phyloP scores from a whole-genome alignment of 441 rosid species.

The Croton setiger region DNA sequence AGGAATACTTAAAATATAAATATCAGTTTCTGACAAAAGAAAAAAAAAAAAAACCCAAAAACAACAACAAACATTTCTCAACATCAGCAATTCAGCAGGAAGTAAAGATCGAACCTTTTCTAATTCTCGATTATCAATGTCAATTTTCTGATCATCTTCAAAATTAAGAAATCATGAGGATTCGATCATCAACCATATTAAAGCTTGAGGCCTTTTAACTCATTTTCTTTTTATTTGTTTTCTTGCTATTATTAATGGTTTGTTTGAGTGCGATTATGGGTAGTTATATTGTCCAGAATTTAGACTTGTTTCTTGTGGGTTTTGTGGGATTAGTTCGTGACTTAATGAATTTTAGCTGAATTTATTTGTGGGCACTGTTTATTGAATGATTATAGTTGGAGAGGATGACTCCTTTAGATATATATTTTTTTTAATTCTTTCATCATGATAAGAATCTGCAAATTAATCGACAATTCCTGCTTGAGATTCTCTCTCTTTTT shows the following conservation, averaged over 20 bases:
- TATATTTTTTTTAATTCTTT: neutral
- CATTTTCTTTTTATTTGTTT: conserved; percentile 1
- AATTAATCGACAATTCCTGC: neutral
- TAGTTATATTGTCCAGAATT: neutral
- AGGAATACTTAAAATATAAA: neutral
- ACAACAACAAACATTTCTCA: neutral
- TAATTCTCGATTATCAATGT: conserved; percentile 10
- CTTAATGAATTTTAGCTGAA: neutral
- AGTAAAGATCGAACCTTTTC: conserved; percentile 12
- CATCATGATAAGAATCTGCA: neutral
- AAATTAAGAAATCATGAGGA: neutral
- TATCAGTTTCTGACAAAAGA: too few species aligned
- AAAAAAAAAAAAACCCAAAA: neutral
- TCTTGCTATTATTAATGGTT: neutral
- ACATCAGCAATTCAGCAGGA: neutral
- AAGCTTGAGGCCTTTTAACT: neutral
- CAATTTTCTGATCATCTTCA: neutral
- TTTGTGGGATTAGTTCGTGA: neutral
- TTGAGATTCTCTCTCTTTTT: neutral
- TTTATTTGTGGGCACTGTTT: neutral
- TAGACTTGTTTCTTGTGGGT: neutral
- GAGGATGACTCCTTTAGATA: neutral
- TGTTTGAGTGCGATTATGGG: neutral
- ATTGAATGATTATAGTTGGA: neutral
- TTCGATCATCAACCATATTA: neutral